Evolutionary conservation across 495 filamentous ascomycete species (phyloP).

Genomic region (Hypoxylon lenormandii): DNA sequence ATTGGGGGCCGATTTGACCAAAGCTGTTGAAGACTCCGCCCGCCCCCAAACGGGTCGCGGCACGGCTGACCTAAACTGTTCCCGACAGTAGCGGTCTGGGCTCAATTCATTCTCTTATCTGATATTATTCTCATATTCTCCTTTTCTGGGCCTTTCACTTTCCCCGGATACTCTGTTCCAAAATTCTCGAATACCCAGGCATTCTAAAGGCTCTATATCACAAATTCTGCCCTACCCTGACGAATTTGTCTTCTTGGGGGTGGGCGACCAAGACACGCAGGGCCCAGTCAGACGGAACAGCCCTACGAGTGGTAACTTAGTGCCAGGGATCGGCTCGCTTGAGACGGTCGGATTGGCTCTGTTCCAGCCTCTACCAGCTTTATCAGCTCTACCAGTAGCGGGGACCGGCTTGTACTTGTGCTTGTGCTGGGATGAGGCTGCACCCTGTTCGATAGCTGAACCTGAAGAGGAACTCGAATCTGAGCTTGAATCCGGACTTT

Average conservation of each 20-base stretch:
- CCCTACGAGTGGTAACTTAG: slow-evolving; percentile 46
- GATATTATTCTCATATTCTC: slow-evolving; percentile 10
- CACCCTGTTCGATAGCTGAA: slow-evolving; percentile 39
- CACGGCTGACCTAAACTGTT: slow-evolving; percentile 26
- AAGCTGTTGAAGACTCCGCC: slow-evolving; percentile 14
- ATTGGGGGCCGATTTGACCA: slow-evolving; percentile 38
- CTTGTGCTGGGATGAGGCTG: slow-evolving; percentile 43
- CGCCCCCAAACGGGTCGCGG: slow-evolving; percentile 25
- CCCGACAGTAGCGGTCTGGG: slow-evolving; percentile 39
- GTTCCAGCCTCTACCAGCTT: slow-evolving; percentile 24
- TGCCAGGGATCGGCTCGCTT: slow-evolving; percentile 43
- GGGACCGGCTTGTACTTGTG: slow-evolving; percentile 21
- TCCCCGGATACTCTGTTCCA: neutral
- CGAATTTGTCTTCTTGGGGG: slow-evolving; percentile 17
- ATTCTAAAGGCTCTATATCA: slow-evolving; percentile 4
- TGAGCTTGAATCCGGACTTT: slow-evolving; percentile 11
- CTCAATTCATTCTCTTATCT: slow-evolving; percentile 13
- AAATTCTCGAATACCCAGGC: slow-evolving; percentile 8
- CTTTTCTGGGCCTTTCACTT: slow-evolving; percentile 2
- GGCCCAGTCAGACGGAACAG: slow-evolving; percentile 44
- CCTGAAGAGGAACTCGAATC: slow-evolving; percentile 7
- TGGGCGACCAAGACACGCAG: slow-evolving; percentile 46
- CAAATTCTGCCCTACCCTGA: neutral
- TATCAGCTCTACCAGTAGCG: slow-evolving; percentile 10
- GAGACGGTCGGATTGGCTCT: slow-evolving; percentile 40